Conservation (phyloP, 768 basidiomycete genomes). For the Chlorophyllum brunneum region DNA sequence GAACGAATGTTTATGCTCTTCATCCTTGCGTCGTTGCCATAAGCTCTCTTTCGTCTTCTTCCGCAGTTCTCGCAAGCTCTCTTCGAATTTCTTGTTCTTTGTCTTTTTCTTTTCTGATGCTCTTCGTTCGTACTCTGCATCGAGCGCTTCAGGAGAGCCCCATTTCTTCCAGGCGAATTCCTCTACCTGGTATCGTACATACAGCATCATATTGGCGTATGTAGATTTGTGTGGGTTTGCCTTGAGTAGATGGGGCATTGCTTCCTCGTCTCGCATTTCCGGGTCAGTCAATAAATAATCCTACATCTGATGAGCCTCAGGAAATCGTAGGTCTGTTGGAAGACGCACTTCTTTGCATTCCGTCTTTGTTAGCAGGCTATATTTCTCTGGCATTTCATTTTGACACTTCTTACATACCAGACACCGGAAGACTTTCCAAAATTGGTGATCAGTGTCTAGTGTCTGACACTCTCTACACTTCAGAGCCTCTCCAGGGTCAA, state of each 20-base stretch:
- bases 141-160: slow-evolving; percentile 90
- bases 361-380: slow-evolving; percentile 94
- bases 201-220: slow-evolving; percentile 99
- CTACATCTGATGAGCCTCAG: slow-evolving; percentile 32
- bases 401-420: slow-evolving; percentile 89
- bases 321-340: not conserved
- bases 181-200: slow-evolving; percentile 89
- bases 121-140: slow-evolving; percentile 80
- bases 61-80: slow-evolving; percentile 79
- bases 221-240: slow-evolving; percentile 94
- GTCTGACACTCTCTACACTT: slow-evolving; percentile 84
- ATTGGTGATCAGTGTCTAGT: slow-evolving; percentile 84
- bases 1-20: slow-evolving; percentile 86
- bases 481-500: slow-evolving; percentile 73
- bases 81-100: slow-evolving; percentile 93
- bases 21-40: slow-evolving; percentile 84
- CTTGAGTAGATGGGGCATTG: slow-evolving; percentile 89
- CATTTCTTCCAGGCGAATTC: slow-evolving; percentile 98
- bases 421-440: slow-evolving; percentile 78
- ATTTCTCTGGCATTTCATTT: slow-evolving; percentile 86
- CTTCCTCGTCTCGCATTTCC: slow-evolving; percentile 88
- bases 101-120: slow-evolving; percentile 81
- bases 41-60: slow-evolving; percentile 83
- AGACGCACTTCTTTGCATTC: slow-evolving; percentile 87
- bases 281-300: slow-evolving; percentile 87